A percentile compares a stretch with the other conserved stretches of the same genome.
phyloP scores from a whole-genome alignment of 1,284 basidiomycete species.

The Apiotrichum mycotoxinovorans region DNA sequence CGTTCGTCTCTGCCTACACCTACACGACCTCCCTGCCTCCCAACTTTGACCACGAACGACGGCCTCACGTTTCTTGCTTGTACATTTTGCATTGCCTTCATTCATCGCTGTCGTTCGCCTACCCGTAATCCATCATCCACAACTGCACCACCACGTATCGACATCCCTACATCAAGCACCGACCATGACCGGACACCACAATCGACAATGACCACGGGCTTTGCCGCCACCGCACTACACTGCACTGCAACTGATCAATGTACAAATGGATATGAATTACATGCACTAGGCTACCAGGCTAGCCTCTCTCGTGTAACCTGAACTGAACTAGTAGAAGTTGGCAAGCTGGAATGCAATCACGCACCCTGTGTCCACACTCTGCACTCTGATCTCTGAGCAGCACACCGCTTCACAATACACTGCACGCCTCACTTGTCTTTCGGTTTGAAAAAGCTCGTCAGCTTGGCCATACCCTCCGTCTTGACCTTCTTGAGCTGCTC shows the following conservation, averaged over 20 bases:
- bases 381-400: neutral
- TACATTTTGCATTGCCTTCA: neutral
- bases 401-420: neutral
- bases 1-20: neutral
- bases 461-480: conserved; percentile 42
- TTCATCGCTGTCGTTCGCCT: too few species aligned
- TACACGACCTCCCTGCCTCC: neutral
- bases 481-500: conserved; percentile 47
- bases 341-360: too few species aligned
- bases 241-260: too few species aligned
- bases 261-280: too few species aligned
- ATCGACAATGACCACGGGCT: too few species aligned
- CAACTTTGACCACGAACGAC: neutral
- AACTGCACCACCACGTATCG: neutral
- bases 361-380: too few species aligned
- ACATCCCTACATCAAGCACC: too few species aligned
- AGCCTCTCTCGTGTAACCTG: too few species aligned
- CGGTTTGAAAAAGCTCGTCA: conserved; percentile 48
- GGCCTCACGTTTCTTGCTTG: neutral
- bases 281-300: too few species aligned
- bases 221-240: too few species aligned
- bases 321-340: too few species aligned
- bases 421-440: conserved; percentile 20
- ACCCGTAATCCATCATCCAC: neutral
- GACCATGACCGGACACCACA: too few species aligned